phyloP scores from a whole-genome alignment of 257 asterid genomes.

The Ligustrum vulgare region DNA sequence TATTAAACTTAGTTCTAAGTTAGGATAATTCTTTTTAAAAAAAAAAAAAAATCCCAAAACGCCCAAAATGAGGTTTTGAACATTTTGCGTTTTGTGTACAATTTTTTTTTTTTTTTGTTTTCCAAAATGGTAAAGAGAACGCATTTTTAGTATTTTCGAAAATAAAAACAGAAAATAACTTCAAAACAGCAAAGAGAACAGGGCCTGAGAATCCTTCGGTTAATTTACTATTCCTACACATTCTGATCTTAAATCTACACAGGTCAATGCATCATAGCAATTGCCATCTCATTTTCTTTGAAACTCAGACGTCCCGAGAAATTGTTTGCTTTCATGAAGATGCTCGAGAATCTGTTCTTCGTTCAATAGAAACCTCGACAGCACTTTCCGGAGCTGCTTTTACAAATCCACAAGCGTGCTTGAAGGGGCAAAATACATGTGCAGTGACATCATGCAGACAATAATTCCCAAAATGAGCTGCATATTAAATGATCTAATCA shows the following conservation, averaged over 20 bases:
- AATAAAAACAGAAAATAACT: too few species aligned
- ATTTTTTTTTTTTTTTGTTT: too few species aligned
- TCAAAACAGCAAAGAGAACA: too few species aligned
- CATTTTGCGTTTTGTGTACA: too few species aligned
- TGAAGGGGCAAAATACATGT: constrained; percentile 95
- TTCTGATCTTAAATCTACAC: neutral
- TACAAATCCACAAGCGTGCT: constrained; percentile 68
- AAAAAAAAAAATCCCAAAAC: too few species aligned
- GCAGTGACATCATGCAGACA: constrained; percentile 95
- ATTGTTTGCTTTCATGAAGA: constrained; percentile 17
- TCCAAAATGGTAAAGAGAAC: too few species aligned
- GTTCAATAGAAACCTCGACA: constrained; percentile 62
- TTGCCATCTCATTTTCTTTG: neutral
- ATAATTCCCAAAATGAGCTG: constrained; percentile 91
- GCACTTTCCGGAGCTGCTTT: constrained; percentile 54
- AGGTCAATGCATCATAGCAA: neutral
- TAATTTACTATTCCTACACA: neutral
- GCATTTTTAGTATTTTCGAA: too few species aligned
- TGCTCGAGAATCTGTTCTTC: constrained; percentile 53
- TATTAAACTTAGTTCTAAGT: too few species aligned
- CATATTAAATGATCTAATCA: constrained; percentile 16
- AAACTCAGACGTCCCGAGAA: constrained; percentile 14
- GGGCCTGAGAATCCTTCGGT: too few species aligned
- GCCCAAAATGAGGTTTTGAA: too few species aligned
- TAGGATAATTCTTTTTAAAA: too few species aligned